A percentile compares a stretch with the other conserved stretches of the same genome.
Conservation (phyloP, 306 rosid species). For the Pterocarpus santalinus region DNA sequence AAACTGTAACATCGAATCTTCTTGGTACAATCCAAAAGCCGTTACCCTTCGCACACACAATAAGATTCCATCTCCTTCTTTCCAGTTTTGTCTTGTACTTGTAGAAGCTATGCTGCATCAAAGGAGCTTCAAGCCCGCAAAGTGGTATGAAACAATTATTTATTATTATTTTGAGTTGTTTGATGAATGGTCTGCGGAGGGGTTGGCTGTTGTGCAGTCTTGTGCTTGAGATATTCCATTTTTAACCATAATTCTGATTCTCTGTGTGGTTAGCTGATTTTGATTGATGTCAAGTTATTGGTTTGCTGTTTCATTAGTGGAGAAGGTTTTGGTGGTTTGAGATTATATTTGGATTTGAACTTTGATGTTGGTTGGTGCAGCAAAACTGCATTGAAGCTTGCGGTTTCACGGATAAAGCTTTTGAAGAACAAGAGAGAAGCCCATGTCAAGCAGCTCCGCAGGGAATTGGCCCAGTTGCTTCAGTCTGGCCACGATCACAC, state of each 20-base stretch:
- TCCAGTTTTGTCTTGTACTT: not conserved
- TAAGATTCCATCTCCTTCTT: not conserved
- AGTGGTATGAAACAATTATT: conserved; percentile 38
- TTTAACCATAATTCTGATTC: not conserved
- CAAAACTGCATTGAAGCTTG: conserved; percentile 87
- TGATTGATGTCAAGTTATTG: not conserved
- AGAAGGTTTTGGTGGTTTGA: not conserved
- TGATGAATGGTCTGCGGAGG: too few relatives aligned
- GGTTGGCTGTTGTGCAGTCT: too few relatives aligned
- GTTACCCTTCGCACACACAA: not conserved
- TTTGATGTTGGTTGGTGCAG: conserved; percentile 54
- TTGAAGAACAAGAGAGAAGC: conserved; percentile 86
- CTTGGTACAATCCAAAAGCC: not conserved
- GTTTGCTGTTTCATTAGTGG: conserved; percentile 38
- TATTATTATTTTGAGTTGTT: too few relatives aligned
- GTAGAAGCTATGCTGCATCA: conserved; percentile 33
- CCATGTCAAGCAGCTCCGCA: conserved; percentile 71
- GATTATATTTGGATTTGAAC: not conserved
- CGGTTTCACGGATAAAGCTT: conserved; percentile 85
- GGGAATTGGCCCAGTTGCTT: conserved; percentile 85
- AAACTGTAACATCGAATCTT: not conserved
- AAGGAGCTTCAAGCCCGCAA: conserved; percentile 47
- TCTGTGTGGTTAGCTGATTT: not conserved
- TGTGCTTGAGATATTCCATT: too few relatives aligned
- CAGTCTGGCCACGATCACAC: conserved; percentile 85